Conservation (phyloP, 352 stramenopile genomes). For the Globisporangium cylindrosporum region DNA sequence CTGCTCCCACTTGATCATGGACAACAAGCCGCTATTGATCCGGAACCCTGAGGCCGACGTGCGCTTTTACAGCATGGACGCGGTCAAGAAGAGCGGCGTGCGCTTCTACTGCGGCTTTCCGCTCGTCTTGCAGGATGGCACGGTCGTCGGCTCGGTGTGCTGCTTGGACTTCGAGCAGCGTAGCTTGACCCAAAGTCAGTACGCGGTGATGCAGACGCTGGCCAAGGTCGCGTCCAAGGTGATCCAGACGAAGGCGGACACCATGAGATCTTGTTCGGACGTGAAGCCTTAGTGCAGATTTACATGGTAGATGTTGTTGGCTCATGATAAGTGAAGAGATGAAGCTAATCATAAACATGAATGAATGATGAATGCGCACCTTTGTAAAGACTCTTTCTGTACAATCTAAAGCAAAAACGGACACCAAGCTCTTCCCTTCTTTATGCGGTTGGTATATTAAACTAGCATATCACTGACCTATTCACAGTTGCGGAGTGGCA, state of each 20-base stretch:
- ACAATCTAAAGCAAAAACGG: background rate
- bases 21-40: slow-evolving; percentile 56
- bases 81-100: background rate
- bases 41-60: slow-evolving; percentile 61
- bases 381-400: background rate
- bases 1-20: slow-evolving; percentile 63
- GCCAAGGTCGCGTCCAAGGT: slow-evolving; percentile 3
- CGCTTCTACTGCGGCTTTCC: slow-evolving; percentile 5
- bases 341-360: background rate
- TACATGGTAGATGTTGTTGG: background rate
- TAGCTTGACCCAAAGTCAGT: background rate
- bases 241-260: background rate
- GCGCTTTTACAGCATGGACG: slow-evolving; percentile 31
- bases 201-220: background rate
- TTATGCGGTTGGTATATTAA: slow-evolving; percentile 4
- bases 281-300: background rate
- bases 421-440: background rate
- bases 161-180: background rate
- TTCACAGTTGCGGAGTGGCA: background rate
- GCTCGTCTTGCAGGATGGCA: too few relatives aligned
- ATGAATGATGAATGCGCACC: background rate
- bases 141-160: background rate
- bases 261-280: background rate
- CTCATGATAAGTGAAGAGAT: background rate
- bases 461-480: slow-evolving; percentile 6